A percentile compares a stretch with the other conserved stretches of the same genome.
These are phyloP conservation scores for Arachis hypogaea DNA, from an alignment of 306 rosid genomes.

Conservation along the genomic window DNA sequence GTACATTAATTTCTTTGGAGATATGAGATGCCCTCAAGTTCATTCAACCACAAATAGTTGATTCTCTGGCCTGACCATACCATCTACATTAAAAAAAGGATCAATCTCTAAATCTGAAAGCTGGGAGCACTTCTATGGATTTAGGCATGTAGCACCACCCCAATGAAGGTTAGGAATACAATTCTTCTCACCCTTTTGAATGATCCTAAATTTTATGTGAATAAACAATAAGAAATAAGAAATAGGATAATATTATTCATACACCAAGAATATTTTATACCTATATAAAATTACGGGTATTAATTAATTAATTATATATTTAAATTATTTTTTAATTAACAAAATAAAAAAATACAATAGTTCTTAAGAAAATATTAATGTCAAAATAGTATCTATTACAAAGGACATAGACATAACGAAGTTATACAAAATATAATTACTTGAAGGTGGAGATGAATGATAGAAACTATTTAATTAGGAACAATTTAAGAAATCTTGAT, in stretches of 20 bases:
- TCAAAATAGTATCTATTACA: too few relatives aligned
- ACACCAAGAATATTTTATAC: too few relatives aligned
- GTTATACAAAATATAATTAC: background rate
- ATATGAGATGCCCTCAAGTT: slow-evolving; percentile 1
- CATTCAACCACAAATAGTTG: background rate
- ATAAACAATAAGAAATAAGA: background rate
- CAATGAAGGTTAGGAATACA: background rate
- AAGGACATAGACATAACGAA: too few relatives aligned
- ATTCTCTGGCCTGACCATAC: too few relatives aligned
- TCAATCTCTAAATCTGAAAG: background rate
- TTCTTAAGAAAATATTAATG: too few relatives aligned
- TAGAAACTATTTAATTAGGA: background rate
- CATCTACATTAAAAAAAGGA: background rate
- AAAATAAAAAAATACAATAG: too few relatives aligned
- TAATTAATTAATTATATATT: too few relatives aligned
- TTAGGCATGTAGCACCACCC: background rate
- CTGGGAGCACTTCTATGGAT: background rate
- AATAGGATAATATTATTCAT: background rate
- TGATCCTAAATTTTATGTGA: background rate
- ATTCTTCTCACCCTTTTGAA: background rate
- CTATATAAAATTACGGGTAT: too few relatives aligned
- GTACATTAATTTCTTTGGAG: background rate
- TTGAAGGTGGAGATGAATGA: background rate
- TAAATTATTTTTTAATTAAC: too few relatives aligned
- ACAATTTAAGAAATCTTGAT: background rate